Percentiles rank a stretch among this genome's conserved stretches.
These are phyloP conservation scores for Phyllosticta citrichinensis DNA, from an alignment of 2,329 filamentous ascomycete genomes.

Conservation along the genomic window DNA sequence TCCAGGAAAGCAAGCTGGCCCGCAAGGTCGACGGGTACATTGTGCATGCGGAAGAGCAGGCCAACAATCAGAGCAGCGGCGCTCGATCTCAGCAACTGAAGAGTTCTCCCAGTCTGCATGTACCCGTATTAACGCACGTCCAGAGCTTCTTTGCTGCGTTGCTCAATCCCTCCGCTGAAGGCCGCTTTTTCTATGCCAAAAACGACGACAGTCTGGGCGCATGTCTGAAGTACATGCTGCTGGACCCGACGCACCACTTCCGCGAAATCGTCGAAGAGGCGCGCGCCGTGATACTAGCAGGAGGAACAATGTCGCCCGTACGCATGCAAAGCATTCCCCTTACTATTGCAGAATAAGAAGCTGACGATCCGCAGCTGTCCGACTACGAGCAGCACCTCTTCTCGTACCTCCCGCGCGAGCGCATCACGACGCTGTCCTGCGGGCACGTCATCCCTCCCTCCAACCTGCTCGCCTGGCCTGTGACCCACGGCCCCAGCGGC, in stretches of 20 bases:
- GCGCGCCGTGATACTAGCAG: conserved; percentile 78
- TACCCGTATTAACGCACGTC: conserved; percentile 52
- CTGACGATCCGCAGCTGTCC: conserved; percentile 47
- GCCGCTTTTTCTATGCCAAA: conserved; percentile 48
- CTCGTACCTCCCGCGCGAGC: conserved; percentile 53
- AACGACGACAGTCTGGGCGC: conserved; percentile 26
- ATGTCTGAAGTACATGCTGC: conserved; percentile 67
- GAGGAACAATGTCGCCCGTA: conserved; percentile 90
- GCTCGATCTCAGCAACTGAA: background rate
- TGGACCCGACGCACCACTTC: conserved; percentile 88
- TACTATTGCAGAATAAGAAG: background rate
- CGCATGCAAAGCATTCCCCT: conserved; percentile 10
- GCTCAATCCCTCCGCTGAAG: conserved; percentile 70
- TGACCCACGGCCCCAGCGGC: conserved; percentile 43
- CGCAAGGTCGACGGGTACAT: conserved; percentile 91
- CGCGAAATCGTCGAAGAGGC: conserved; percentile 76
- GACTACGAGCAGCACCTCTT: conserved; percentile 86
- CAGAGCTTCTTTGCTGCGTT: conserved; percentile 66
- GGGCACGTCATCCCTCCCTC: conserved; percentile 82
- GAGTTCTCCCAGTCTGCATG: conserved; percentile 10
- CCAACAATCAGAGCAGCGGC: conserved; percentile 14
- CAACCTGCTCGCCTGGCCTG: conserved; percentile 69
- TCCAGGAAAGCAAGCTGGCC: conserved; percentile 85
- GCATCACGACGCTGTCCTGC: conserved; percentile 76
- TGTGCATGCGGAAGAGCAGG: conserved; percentile 46